Conservation (phyloP, 2,329 filamentous ascomycete genomes). For the Dactylellina sp. region DNA sequence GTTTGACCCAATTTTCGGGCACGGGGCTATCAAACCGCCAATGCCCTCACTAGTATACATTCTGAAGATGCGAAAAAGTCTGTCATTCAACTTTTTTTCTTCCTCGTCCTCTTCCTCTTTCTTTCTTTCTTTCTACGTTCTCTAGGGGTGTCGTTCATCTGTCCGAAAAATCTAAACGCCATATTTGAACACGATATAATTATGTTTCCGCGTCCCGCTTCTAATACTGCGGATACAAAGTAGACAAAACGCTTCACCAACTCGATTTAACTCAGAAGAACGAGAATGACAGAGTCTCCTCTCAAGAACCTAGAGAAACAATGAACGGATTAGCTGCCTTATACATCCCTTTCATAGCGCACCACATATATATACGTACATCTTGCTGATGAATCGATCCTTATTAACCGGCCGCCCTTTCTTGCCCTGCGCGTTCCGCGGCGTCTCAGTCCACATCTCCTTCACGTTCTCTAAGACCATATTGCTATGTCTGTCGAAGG, state of each 20-base stretch:
- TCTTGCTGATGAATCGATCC: constrained; percentile 97
- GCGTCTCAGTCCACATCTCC: constrained; percentile 99
- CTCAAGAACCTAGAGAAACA: constrained; percentile 79
- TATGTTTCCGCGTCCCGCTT: constrained; percentile 24
- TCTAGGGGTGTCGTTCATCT: constrained; percentile 7
- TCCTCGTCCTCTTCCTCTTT: too few species aligned
- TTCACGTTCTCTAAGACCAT: constrained; percentile 98
- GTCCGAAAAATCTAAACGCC: constrained; percentile 42
- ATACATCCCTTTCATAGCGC: neutral
- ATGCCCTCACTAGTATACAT: constrained; percentile 29
- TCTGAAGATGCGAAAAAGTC: constrained; percentile 14
- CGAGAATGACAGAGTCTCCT: constrained; percentile 88
- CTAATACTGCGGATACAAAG: constrained; percentile 7
- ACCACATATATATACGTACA: constrained; percentile 70
- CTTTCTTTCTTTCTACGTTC: neutral
- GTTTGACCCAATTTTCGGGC: neutral
- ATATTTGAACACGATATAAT: constrained; percentile 34
- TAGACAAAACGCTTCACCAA: neutral
- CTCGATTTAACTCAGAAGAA: constrained; percentile 76
- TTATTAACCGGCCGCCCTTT: constrained; percentile 94
- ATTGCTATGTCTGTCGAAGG: constrained; percentile 98
- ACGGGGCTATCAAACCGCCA: neutral
- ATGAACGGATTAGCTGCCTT: neutral
- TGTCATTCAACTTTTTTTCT: constrained; percentile 1
- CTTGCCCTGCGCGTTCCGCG: constrained; percentile 82